Base-by-base conservation (phyloP, 805 yeast genomes). In the Clavispora carvajalis region DNA sequence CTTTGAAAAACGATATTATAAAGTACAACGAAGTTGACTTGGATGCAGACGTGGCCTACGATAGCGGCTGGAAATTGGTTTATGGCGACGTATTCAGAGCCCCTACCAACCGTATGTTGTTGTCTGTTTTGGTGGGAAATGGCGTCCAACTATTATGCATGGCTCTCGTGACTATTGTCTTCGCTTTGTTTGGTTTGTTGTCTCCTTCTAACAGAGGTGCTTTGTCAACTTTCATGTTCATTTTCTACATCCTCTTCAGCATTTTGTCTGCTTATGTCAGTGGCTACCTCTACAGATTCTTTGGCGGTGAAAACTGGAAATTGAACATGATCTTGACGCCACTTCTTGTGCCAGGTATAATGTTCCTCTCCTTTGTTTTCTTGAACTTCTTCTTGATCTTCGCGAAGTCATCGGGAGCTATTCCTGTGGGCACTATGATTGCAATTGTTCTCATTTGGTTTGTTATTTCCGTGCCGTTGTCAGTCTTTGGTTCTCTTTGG, bases 121-220 rank as follows among this genome's bases (percentile, higher is more conserved):
- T 89, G 44, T 84, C 96, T 2, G 79, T 89, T 7, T 62, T 90
- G 17, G 77, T 89, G 36, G 99, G 99, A 34, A 80, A 93, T 39
- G 99, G 99, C 45, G 63, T 75, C 22, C 99, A 93, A 64, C 62
- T 91, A 23, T 76, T 89, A 48, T 69, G 83, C 54, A 90, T 93
- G 90, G 60, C 81, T 2, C 60, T 79, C 29, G 73, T 78, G 26
- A 84, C 95, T 5, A 76, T 89, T 38, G 71, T 76, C 4, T 85
- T 93, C 62, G 96, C 98, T 1, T 73, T 89, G 40, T 68, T 91
- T 26, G 99, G 99, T 6, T 74, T 93, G 51, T 67, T 91, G 43
- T 88, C 97, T 0, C 97, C 97, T 35, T 85, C 96, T 1, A 90
- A 89, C 58, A 80, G 99, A 67, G 99, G 99, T 31, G 81, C 97